These are phyloP conservation scores for Endocalyx cinctus DNA, from an alignment of 2,329 filamentous ascomycete species.

Conservation along the genomic window DNA sequence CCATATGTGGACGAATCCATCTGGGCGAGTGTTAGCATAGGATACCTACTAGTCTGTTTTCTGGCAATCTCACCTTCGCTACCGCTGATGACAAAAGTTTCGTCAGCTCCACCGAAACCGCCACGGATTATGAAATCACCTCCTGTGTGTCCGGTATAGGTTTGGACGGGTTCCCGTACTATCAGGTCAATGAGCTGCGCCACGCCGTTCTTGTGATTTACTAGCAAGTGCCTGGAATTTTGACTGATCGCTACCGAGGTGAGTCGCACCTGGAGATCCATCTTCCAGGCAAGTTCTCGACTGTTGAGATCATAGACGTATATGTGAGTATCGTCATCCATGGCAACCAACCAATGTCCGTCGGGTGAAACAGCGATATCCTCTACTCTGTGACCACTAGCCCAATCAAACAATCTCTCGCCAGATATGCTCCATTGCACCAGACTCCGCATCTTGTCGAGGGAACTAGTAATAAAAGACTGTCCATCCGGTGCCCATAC, in stretches of 20 bases:
- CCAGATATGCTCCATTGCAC: slow-evolving; percentile 67
- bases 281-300: slow-evolving; percentile 69
- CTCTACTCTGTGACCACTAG: slow-evolving; percentile 69
- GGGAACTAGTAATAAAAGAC: slow-evolving; percentile 73
- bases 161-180: slow-evolving; percentile 65
- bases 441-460: slow-evolving; percentile 63
- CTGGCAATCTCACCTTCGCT: slow-evolving; percentile 65
- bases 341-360: slow-evolving; percentile 73
- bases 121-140: slow-evolving; percentile 76
- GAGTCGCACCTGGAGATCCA: slow-evolving; percentile 63
- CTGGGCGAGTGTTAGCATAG: slow-evolving; percentile 27
- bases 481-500: slow-evolving; percentile 80
- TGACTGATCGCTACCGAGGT: slow-evolving; percentile 77
- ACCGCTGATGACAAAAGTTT: slow-evolving; percentile 87
- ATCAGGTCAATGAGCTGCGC: slow-evolving; percentile 76
- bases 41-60: neutral
- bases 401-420: slow-evolving; percentile 60
- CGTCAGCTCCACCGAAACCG: slow-evolving; percentile 81
- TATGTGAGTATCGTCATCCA: slow-evolving; percentile 65
- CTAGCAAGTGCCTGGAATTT: slow-evolving; percentile 75
- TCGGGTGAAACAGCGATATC: slow-evolving; percentile 81
- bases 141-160: slow-evolving; percentile 71
- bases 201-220: slow-evolving; percentile 75
- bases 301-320: slow-evolving; percentile 79
- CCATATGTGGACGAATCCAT: slow-evolving; percentile 78